Conservation (phyloP, 116 monocot species). For the Papilionanthe hybrid region DNA sequence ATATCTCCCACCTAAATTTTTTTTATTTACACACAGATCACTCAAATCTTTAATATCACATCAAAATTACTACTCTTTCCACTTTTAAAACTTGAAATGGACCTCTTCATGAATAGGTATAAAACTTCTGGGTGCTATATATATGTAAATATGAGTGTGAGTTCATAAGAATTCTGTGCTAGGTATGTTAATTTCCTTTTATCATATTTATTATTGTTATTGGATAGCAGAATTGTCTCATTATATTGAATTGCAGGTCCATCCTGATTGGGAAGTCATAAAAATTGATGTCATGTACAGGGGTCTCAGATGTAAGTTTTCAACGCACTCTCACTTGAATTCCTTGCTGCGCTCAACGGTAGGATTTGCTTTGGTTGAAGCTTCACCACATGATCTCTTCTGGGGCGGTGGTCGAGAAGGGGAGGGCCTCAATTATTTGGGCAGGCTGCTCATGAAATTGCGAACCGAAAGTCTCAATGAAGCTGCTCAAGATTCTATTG, state of each 20-base stretch:
- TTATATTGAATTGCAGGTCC: slow-evolving; percentile 43
- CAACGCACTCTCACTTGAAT: slow-evolving; percentile 45
- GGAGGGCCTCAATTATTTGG: slow-evolving; percentile 91
- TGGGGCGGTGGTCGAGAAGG: slow-evolving; percentile 96
- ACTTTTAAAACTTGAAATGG: no score
- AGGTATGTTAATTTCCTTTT: no score
- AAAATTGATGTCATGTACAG: slow-evolving; percentile 86
- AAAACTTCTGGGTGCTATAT: no score
- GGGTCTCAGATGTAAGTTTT: slow-evolving; percentile 80
- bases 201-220: no score
- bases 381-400: slow-evolving; percentile 92
- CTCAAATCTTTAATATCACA: no score
- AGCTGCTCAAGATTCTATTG: not conserved
- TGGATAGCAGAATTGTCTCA: not conserved
- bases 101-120: no score
- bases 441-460: slow-evolving; percentile 80
- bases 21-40: no score
- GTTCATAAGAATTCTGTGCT: no score
- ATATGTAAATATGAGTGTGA: no score
- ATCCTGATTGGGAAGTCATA: slow-evolving; percentile 57
- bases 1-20: no score
- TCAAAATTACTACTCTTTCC: no score
- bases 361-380: slow-evolving; percentile 81
- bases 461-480: slow-evolving; percentile 58
- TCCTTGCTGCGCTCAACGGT: slow-evolving; percentile 64